Conservation (phyloP, 768 basidiomycete genomes). For the Lactifluus hygrophoroides region DNA sequence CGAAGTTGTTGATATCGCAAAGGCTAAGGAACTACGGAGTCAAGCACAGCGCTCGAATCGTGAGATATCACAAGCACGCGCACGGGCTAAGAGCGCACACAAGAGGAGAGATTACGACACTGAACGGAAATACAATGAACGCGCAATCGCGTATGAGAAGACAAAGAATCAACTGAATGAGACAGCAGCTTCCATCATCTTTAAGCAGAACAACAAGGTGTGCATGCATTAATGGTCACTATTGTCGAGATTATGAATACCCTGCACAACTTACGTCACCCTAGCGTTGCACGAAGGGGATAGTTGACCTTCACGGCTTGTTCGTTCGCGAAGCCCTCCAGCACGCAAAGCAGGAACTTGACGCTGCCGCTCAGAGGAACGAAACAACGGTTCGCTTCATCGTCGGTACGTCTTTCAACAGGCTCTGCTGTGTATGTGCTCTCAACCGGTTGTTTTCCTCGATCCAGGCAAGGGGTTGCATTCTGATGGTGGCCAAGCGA, state of each 20-base stretch:
- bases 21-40: neutral
- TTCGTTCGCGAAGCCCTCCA: slow-evolving; percentile 1
- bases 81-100: neutral
- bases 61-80: neutral
- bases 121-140: neutral
- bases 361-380: neutral
- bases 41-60: neutral
- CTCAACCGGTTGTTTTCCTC: neutral
- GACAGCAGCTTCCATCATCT: neutral
- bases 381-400: neutral
- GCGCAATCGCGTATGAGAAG: neutral
- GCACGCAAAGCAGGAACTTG: neutral
- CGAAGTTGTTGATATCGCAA: neutral
- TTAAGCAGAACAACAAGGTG: slow-evolving; percentile 13
- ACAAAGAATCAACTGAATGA: neutral
- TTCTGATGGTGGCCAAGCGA: neutral
- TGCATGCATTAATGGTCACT: neutral
- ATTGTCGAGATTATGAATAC: neutral
- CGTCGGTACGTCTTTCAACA: neutral
- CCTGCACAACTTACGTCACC: neutral
- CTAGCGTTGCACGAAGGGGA: neutral
- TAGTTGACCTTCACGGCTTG: slow-evolving; percentile 10
- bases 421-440: too few species aligned
- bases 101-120: neutral
- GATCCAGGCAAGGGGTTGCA: slow-evolving; percentile 1